Base-by-base conservation (phyloP, 2,329 filamentous ascomycete species). In the Fusarium sambucinum region DNA sequence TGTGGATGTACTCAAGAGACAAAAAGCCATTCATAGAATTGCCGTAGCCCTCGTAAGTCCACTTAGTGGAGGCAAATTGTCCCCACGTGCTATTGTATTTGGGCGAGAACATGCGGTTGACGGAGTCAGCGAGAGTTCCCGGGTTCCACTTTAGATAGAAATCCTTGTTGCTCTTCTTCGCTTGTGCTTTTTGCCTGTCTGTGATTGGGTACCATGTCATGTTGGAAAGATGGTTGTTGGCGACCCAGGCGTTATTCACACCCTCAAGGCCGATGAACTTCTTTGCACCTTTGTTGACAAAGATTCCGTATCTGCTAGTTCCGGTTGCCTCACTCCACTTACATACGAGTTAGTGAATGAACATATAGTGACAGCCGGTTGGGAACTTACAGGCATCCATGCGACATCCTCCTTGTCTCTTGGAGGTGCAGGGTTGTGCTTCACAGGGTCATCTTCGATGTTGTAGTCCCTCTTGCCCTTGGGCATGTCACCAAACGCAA, bases 1-100 rank as follows among this genome's bases (percentile, higher is more conserved):
- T 63, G 13, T 62, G 60, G 4, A 63, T 64, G 8, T 62, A 64
- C 32, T 47, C 57, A 1, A 63, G 7, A 10, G 57, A 62, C 3
- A 63, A 29, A 2, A 48, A 63, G 6, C 57, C 57, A 1, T 25
- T 52, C 3, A 25, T 21, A 0, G 45, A 37, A 5, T n/a, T 32
- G 1, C 19, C 25, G 6, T 25, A 13, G 0, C 33, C 45, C 8
- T 61, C 58, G 0, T 40, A 29, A 1, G 45, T 59, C 45, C 58
- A 61, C 4, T 61, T 61, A 1, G 27, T 61, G 0, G 38, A 59
- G 2, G 45, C 54, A 16, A 61, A 59, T 1, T 59, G 38, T 12
- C 58, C 55, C 58, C 54, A 61, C 0, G 13, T 52, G 2, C 10
- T n/a, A 5, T 52, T 61, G 4, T 59, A 59, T 5, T 23, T 14